These are phyloP conservation scores for Russula emetica DNA, from an alignment of 768 basidiomycete species.

Conservation along the genomic window DNA sequence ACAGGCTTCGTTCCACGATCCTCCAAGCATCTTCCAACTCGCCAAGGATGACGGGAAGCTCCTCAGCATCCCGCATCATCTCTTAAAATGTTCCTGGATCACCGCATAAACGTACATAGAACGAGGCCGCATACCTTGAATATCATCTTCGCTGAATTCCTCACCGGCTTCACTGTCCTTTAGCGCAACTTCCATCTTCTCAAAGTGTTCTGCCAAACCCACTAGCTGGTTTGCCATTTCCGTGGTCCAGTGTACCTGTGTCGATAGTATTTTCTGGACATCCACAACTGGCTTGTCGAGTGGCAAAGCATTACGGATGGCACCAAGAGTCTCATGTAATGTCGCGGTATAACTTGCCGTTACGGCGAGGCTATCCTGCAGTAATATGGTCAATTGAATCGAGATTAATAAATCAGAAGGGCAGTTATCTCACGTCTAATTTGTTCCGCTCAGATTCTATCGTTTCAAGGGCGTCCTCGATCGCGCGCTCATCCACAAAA, in stretches of 20 bases:
- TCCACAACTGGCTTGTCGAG: conserved; percentile 35
- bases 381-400: conserved; percentile 28
- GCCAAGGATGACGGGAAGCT: conserved; percentile 66
- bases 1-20: conserved; percentile 58
- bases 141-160: conserved; percentile 60
- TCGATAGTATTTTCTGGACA: conserved; percentile 47
- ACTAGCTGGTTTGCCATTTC: conserved; percentile 74
- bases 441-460: conserved; percentile 65
- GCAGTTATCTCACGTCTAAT: conserved; percentile 53
- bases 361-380: conserved; percentile 54
- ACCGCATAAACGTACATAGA: neutral
- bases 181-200: conserved; percentile 67
- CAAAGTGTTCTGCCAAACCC: conserved; percentile 68
- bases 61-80: conserved; percentile 78
- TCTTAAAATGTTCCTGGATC: conserved; percentile 40
- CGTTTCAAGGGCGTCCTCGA: conserved; percentile 69
- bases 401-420: conserved; percentile 30
- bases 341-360: conserved; percentile 68
- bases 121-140: conserved; percentile 46
- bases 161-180: conserved; percentile 68
- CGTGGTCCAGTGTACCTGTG: conserved; percentile 53
- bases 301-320: conserved; percentile 54
- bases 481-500: conserved; percentile 78
- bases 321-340: conserved; percentile 49
- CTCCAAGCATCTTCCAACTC: conserved; percentile 60